Evolutionary conservation across 768 basidiomycete species (phyloP).

Genomic region (Termitomyces sp.): DNA sequence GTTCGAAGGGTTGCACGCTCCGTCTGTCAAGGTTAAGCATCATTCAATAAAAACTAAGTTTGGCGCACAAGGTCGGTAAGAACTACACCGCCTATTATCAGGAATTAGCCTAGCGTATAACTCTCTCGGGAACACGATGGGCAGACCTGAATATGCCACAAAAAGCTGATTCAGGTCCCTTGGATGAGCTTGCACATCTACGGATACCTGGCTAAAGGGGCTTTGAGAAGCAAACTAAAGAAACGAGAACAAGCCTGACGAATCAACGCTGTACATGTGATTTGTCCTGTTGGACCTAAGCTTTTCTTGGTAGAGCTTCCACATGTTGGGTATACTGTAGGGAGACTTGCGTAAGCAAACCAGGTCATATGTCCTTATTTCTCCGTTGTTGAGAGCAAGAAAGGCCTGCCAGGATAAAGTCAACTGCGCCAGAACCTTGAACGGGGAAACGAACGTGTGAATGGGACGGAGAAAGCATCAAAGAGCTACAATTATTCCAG

Average conservation of each 20-base stretch:
- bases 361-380: constrained; percentile 75
- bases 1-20: constrained; percentile 49
- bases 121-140: not conserved
- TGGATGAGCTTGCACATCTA: constrained; percentile 66
- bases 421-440: constrained; percentile 5
- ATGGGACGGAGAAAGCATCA: constrained; percentile 64
- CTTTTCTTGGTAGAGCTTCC: constrained; percentile 67
- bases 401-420: constrained; percentile 34
- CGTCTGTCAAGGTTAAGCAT: constrained; percentile 23
- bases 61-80: constrained; percentile 51
- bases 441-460: constrained; percentile 50
- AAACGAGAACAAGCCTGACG: constrained; percentile 23
- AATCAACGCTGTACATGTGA: constrained; percentile 23
- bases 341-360: constrained; percentile 59
- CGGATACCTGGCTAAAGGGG: constrained; percentile 36
- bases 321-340: constrained; percentile 70
- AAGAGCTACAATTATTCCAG: constrained; percentile 32
- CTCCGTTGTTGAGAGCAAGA: constrained; percentile 43
- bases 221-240: not conserved
- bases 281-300: constrained; percentile 35
- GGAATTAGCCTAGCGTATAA: not conserved
- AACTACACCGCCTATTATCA: constrained; percentile 49
- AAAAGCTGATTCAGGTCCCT: constrained; percentile 69
- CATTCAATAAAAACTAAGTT: not conserved
- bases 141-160: constrained; percentile 67